Percentiles rank a stretch among this genome's conserved stretches.
These are phyloP conservation scores for Casuarina equisetifolia DNA, from an alignment of 306 rosid species.

Conservation along the genomic window DNA sequence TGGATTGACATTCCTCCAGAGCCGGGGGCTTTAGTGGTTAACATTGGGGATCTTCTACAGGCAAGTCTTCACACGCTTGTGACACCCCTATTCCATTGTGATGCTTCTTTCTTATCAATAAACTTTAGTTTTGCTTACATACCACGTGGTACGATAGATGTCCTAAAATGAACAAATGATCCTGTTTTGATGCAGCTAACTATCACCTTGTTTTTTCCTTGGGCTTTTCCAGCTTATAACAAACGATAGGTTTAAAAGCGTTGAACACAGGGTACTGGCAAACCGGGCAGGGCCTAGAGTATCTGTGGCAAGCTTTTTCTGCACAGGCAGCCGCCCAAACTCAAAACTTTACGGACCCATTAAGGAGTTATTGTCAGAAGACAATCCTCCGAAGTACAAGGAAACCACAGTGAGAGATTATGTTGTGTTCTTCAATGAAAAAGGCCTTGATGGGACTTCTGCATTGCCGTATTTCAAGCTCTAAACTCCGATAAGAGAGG, in stretches of 20 bases:
- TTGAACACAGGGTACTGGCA: slow-evolving; percentile 35
- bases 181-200: background rate
- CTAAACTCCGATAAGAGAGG: background rate
- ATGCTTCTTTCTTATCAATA: too few species aligned
- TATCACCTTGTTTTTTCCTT: background rate
- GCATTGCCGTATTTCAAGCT: slow-evolving; percentile 13
- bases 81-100: too few species aligned
- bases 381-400: slow-evolving; percentile 25
- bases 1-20: background rate
- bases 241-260: slow-evolving; percentile 37
- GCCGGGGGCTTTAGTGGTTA: background rate
- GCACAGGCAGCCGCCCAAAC: background rate
- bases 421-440: too few species aligned
- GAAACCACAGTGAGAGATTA: slow-evolving; percentile 19
- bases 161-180: background rate
- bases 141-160: too few species aligned
- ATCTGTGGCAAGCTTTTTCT: slow-evolving; percentile 29
- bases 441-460: slow-evolving; percentile 13
- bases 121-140: too few species aligned
- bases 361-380: slow-evolving; percentile 28
- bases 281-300: slow-evolving; percentile 19
- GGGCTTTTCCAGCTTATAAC: slow-evolving; percentile 16
- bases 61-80: background rate
- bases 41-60: slow-evolving; percentile 9
- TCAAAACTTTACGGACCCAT: slow-evolving; percentile 20